Base-by-base conservation (phyloP, 441 rosid genomes). In the Euphorbia schlechtendalii region DNA sequence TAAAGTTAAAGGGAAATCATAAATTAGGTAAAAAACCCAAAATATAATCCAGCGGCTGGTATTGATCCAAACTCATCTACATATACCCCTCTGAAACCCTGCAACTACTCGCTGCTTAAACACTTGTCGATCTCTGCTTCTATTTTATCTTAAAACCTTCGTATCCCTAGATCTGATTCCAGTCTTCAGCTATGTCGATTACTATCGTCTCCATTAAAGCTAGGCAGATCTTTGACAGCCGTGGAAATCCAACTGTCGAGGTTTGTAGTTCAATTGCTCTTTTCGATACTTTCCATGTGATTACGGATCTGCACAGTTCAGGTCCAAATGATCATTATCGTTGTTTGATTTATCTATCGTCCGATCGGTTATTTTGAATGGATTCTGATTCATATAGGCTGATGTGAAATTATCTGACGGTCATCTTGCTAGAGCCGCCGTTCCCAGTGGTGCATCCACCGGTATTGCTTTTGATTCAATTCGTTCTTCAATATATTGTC, bases 241-340 rank as follows among this genome's bases (percentile, higher is more conserved):
- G 98, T 71, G 95, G 98, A 14, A 91, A 91, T 73, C 96, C 98
- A 11, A 91, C 98, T 9, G 96, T 91, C 59, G 98, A 91, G 95
- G 98, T 91, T 73, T 41, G 74, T 69, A 15, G 41, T 17, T 58
- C 55, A 22, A 15, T 67, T 55, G 36, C 13, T 15, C 56, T 46
- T 14, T 69, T 65, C 73, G 72, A 58, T 68, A 4, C 57, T 36
- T 62, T 67, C 59, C 46, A 27, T 24, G 55, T 11, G 22, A 17
- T 24, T 41, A 3, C 36, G 8, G 66, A 65, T 64, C 65, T 52
- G 25, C 7, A 18, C 18, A 28, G 56, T 30, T 57, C 13, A 32
- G 3, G 43, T 8, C 20, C 8, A 32, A 7, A 22, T 57, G 43
- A 57, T 57, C 20, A 9, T 61, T 41, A 4, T 32, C 7, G 30